Evolutionary conservation across 805 yeast genomes (phyloP), one percentile per base, ranked within the genome.

Genomic region (Cyberlindnera americana): DNA sequence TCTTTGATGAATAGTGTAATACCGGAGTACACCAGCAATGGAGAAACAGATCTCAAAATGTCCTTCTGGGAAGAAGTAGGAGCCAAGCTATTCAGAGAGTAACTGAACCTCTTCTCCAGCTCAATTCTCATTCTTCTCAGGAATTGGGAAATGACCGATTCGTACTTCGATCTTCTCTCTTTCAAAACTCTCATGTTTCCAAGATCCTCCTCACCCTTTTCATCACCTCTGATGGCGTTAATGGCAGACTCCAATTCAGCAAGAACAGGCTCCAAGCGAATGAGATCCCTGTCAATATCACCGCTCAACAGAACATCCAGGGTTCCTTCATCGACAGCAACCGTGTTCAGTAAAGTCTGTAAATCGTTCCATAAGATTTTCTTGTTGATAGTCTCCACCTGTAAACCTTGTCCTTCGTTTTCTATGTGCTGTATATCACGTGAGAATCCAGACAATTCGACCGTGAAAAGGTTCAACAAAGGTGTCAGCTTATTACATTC

Each of bases 381-480:
- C 59, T 84, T 85, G 62, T 90, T 90, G 31, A 86, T 79, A 5
- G 91, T 77, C 49, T 81, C 81, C 6, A 90, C 82, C 61, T 90
- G 96, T 14, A 88, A 61, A 35, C 95, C 95, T 51, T 83, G 78
- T 3, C 90, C 80, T 55, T 82, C 84, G 25, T 70, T 68, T 54
- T 88, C 95, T 29, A 89, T 78, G 37, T 72, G 75, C 33, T 75
- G 73, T 36, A 90, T 77, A 44, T 84, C 91, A 3, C 77, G 77
- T 12, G 80, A 73, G 26, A 87, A 75, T 3, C 80, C 72, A 12
- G 79, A 70, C 35, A 82, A 61, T 46, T 81, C 85, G 47, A 81
- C 79, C 13, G 77, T 68, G 47, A 78, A 78, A 23, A 74, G 64
- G 3, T 78, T 72, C 38, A 83, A 60, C 13, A 72, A 59, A 2